Evolutionary conservation across 495 filamentous ascomycete genomes (phyloP).

Genomic region (Neurospora pannonica): DNA sequence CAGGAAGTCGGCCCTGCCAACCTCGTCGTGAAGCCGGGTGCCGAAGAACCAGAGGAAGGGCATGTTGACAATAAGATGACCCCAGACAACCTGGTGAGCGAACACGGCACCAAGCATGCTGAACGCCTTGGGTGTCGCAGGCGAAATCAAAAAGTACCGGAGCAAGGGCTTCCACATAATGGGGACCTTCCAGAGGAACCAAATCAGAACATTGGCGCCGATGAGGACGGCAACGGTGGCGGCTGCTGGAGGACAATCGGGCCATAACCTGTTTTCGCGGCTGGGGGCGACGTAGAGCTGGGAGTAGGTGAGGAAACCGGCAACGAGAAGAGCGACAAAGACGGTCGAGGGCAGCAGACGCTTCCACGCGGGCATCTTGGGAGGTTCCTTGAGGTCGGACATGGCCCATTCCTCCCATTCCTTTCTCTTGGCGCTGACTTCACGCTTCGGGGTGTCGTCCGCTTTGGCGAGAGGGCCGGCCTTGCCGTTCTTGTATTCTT

Average conservation of each 20-base stretch:
- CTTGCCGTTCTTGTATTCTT: constrained; percentile 38
- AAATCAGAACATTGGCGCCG: constrained; percentile 52
- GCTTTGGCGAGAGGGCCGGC: constrained; percentile 42
- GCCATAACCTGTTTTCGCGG: constrained; percentile 51
- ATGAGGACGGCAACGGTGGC: constrained; percentile 67
- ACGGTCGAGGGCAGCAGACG: constrained; percentile 57
- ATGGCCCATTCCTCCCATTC: constrained; percentile 26
- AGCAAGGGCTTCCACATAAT: constrained; percentile 67
- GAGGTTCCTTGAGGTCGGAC: constrained; percentile 36
- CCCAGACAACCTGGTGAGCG: constrained; percentile 57
- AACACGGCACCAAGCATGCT: constrained; percentile 64
- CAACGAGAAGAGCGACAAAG: constrained; percentile 44
- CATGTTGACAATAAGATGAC: constrained; percentile 69
- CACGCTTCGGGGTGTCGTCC: constrained; percentile 12
- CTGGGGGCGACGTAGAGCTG: constrained; percentile 54
- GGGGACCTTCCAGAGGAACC: constrained; percentile 56
- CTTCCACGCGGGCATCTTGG: constrained; percentile 38
- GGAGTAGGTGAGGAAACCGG: constrained; percentile 44
- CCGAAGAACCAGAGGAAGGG: constrained; percentile 42
- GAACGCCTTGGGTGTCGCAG: constrained; percentile 56
- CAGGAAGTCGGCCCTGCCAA: constrained; percentile 78
- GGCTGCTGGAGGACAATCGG: constrained; percentile 65
- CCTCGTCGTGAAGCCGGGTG: constrained; percentile 63
- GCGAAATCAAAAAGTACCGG: constrained; percentile 63
- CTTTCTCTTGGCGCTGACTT: constrained; percentile 27